Evolutionary conservation across 148 eudicot species (phyloP).

Genomic region (Vaccinium myrtillus): DNA sequence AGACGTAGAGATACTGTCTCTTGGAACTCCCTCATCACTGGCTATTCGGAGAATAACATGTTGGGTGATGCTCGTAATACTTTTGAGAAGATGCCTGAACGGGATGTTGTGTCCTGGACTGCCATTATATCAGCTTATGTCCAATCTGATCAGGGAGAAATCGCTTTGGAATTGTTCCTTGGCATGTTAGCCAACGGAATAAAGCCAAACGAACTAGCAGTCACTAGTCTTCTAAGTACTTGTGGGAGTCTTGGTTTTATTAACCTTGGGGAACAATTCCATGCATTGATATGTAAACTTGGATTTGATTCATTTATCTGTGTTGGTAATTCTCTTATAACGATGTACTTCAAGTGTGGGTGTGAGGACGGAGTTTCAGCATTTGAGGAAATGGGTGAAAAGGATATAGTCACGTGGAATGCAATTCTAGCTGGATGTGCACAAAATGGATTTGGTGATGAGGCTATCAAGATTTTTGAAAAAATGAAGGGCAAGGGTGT

Average conservation of each 20-base stretch:
- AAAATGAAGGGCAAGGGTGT: conserved; percentile 28
- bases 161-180: conserved; percentile 34
- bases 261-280: conserved; percentile 48
- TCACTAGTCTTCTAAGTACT: conserved; percentile 41
- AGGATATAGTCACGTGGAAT: conserved; percentile 41
- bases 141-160: conserved; percentile 25
- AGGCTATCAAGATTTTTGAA: conserved; percentile 27
- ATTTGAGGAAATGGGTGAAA: conserved; percentile 38
- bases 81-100: conserved; percentile 44
- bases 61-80: conserved; percentile 32
- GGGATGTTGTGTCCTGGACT: conserved; percentile 32
- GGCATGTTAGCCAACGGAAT: conserved; percentile 26
- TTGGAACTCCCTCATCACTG: conserved; percentile 42
- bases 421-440: conserved; percentile 49
- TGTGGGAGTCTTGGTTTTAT: conserved; percentile 31
- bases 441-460: conserved; percentile 41
- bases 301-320: conserved; percentile 33
- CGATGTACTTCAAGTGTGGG: conserved; percentile 50
- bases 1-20: conserved; percentile 26
- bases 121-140: conserved; percentile 44
- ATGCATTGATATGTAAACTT: conserved; percentile 39
- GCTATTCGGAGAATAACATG: conserved; percentile 32
- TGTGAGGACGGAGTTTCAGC: conserved; percentile 32
- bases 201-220: conserved; percentile 34
- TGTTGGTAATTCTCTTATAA: conserved; percentile 37